Evolutionary conservation across 352 stramenopile genomes (phyloP), one percentile per base, ranked within the genome.

Genomic region (Globisporangium spinosum): DNA sequence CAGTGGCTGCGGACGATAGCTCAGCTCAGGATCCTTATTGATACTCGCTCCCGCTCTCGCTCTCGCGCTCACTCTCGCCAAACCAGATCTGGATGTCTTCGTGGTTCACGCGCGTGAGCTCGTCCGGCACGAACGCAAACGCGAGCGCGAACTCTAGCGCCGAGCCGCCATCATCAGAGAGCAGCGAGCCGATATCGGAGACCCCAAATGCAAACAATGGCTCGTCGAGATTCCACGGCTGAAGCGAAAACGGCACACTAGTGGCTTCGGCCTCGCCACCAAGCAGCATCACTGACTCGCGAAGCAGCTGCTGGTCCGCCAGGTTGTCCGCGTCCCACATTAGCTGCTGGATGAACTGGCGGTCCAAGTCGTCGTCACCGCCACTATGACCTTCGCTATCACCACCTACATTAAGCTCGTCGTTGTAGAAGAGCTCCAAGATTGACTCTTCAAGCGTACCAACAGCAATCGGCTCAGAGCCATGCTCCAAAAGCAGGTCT

Each of bases 81-180:
- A 64, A 35, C 58, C 58, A 64, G 17, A 35, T 49, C 40, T 55
- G 58, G 38, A 56, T 55, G 38, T 56, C 58, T 23, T 51, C 25
- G 13, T 13, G 34, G 34, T 38, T 35, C 58, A 54, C 58, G 3
- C 13, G 4, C 22, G 32, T 17, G 35, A 64, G 35, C 38, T 55
- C 58, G 25, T 64, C 58, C 23, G 29, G 17, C 25, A 23, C 20
- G 38, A 23, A 25, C 20, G 25, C 25, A 2, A 27, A 27, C 25
- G 27, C 27, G 27, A 32, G 6, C 27, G 20, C 20, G 9, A 13
- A 32, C 15, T 58, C 38, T 45, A 45, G 38, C 7, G 34, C 7
- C 34, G 34, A 40, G 8, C 10, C 34, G 34, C 34, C 8, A 13
- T 12, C 34, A 12, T 40, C 34, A 40, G 10, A 25, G 2, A 25